These are phyloP conservation scores for Elsinoe fawcettii DNA, from an alignment of 2,329 filamentous ascomycete genomes.

Conservation along the genomic window DNA sequence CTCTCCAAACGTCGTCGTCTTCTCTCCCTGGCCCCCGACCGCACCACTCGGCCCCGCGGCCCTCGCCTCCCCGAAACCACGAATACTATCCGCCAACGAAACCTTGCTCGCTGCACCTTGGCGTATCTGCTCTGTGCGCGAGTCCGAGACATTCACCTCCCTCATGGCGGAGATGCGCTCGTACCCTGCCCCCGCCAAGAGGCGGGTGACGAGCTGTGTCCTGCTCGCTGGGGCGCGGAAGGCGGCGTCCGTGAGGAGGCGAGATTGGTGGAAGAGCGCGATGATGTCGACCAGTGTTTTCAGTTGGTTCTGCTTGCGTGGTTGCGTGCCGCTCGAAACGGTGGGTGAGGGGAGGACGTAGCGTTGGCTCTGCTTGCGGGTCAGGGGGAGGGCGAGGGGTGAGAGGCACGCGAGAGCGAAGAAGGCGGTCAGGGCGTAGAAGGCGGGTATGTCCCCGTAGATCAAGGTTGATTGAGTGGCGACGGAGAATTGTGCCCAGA, in stretches of 20 bases:
- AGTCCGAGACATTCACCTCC: conserved; percentile 22
- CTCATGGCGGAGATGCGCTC: conserved; percentile 36
- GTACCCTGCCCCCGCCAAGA: conserved; percentile 49
- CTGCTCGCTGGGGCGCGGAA: conserved; percentile 64
- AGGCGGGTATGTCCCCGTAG: conserved; percentile 63
- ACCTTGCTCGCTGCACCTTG: conserved; percentile 23
- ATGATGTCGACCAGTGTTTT: conserved; percentile 68
- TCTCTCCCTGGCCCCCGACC: background rate
- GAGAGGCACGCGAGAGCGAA: conserved; percentile 60
- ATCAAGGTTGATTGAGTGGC: conserved; percentile 50
- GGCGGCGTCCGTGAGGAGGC: conserved; percentile 62
- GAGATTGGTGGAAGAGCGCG: conserved; percentile 66
- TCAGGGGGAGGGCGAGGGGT: conserved; percentile 60
- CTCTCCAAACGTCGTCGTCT: conserved; percentile 24
- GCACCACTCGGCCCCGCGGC: conserved; percentile 14
- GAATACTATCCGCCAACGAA: conserved; percentile 26
- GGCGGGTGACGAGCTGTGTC: conserved; percentile 58
- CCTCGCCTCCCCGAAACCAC: conserved; percentile 27
- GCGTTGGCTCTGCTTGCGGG: conserved; percentile 37
- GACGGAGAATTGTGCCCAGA: conserved; percentile 61
- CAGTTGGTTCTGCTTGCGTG: conserved; percentile 64
- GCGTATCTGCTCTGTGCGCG: background rate
- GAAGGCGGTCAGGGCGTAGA: conserved; percentile 65
- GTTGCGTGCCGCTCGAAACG: conserved; percentile 52
- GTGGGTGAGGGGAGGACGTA: conserved; percentile 54